Percentiles rank a stretch among this genome's conserved stretches.
Evolutionary conservation across 805 yeast species (phyloP).

Genomic region (Jamesozyma rosinii): DNA sequence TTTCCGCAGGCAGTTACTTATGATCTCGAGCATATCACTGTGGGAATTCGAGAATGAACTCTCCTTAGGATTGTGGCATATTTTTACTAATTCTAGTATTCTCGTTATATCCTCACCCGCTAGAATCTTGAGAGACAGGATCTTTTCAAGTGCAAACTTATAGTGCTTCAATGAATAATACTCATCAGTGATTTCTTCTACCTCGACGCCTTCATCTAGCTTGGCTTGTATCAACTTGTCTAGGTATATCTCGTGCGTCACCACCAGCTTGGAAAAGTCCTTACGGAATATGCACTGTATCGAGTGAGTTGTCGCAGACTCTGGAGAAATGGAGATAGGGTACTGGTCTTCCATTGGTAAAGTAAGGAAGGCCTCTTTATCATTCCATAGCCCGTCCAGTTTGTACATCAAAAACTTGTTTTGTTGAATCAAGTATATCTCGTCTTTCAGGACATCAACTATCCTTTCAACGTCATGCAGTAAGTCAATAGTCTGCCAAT

Average conservation of each 20-base stretch:
- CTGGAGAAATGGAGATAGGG: conserved; percentile 23
- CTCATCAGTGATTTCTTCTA: conserved; percentile 16
- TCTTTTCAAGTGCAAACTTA: conserved; percentile 29
- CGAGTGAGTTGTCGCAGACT: conserved; percentile 25
- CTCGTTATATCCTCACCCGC: conserved; percentile 16
- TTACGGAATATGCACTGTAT: conserved; percentile 17
- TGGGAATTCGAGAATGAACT: conserved; percentile 4
- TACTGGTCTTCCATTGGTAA: conserved; percentile 20
- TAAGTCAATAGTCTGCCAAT: conserved; percentile 14
- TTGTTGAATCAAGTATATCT: conserved; percentile 16
- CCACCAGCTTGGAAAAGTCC: conserved; percentile 13
- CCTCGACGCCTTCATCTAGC: conserved; percentile 8
- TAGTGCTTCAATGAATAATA: conserved; percentile 23
- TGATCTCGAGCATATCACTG: conserved; percentile 23
- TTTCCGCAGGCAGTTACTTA: conserved; percentile 29
- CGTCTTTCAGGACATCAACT: conserved; percentile 20
- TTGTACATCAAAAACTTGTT: conserved; percentile 12
- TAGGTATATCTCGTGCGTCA: conserved; percentile 24
- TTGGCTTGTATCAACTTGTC: conserved; percentile 21
- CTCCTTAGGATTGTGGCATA: conserved; percentile 11
- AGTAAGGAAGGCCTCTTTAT: conserved; percentile 9
- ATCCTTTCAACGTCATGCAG: conserved; percentile 23
- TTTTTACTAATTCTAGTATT: conserved; percentile 19
- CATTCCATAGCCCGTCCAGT: conserved; percentile 21
- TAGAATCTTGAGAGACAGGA: conserved; percentile 23